Base-by-base conservation (phyloP, 2,329 filamentous ascomycete genomes). In the Cordyceps cicadae region DNA sequence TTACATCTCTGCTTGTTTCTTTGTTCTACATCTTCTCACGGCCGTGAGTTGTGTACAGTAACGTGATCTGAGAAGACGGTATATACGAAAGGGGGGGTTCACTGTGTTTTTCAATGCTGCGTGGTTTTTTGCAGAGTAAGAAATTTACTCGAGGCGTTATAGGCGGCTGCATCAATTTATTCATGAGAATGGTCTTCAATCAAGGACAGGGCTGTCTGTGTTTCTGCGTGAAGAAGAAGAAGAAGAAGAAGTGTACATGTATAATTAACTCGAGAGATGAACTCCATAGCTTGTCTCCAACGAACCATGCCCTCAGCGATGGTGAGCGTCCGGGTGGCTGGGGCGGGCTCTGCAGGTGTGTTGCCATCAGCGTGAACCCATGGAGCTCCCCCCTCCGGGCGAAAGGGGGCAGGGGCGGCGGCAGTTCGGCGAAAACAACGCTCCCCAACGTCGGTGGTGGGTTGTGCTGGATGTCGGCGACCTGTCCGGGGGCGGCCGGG, bases 1-100 rank as follows among this genome's bases (percentile, higher is more conserved):
- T 37, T 37, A 14, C 12, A 45, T 51, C 21, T 51, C 7, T 34
- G 37, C 9, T 41, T 34, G 21, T 43, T 41, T 59, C 45, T 52
- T 41, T 59, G 45, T 52, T 43, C 24, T 56, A 24, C n/a, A 37
- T 39, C 37, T 29, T 14, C 21, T 54, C 39, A 52, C 24, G 14
- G 11, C 21, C 32, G 46, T 45, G 34, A 32, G 37, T 49, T 49
- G 17, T 58, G 55, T 58, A 58, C 43, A 58, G 32, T 57, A 57
- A 57, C 29, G 54, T 26, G 54, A 57, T 14, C 54, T 24, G 21
- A 57, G 29, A 49, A 49, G 8, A 29, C 14, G 32, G 43, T 34
- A 37, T 49, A 39, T 57, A 49, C 21, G 43, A 15, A 34, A 49
- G 32, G 32, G 54, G 32, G 32, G 54, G 39, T 3, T 15, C 7